These are phyloP conservation scores for Marchantia polymorpha DNA, from an alignment of 225 moss, liverwort and hornwort genomes.

Conservation along the genomic window DNA sequence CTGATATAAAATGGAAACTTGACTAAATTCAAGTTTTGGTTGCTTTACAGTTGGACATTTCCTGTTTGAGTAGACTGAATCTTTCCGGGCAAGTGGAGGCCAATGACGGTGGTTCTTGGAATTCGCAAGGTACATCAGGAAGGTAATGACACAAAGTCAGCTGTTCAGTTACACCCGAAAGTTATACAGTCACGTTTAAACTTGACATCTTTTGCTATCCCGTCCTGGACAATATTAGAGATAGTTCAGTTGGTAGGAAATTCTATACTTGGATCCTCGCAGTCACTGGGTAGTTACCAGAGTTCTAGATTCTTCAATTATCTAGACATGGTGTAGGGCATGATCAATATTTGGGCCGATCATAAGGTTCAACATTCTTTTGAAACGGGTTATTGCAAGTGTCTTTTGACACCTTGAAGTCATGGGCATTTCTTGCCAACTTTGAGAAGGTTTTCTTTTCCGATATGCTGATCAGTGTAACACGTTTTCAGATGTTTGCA, in stretches of 20 bases:
- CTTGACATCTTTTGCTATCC: not conserved
- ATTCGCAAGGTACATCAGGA: not conserved
- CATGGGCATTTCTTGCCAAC: not conserved
- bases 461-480: not conserved
- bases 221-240: no score
- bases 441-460: not conserved
- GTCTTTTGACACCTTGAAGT: not conserved
- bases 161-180: not conserved
- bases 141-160: not conserved
- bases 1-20: not conserved
- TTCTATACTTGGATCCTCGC: no score
- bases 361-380: no score
- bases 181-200: not conserved
- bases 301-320: no score
- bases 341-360: no score
- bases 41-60: slow-evolving; percentile 52
- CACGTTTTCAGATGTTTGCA: not conserved
- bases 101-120: slow-evolving; percentile 6
- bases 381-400: no score
- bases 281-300: no score
- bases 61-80: slow-evolving; percentile 61
- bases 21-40: not conserved
- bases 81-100: slow-evolving; percentile 70
- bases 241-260: no score
- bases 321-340: no score